Evolutionary conservation across 495 filamentous ascomycete species (phyloP), one percentile per base, ranked within the genome.

Genomic region (Xanthoparmelia taractica): DNA sequence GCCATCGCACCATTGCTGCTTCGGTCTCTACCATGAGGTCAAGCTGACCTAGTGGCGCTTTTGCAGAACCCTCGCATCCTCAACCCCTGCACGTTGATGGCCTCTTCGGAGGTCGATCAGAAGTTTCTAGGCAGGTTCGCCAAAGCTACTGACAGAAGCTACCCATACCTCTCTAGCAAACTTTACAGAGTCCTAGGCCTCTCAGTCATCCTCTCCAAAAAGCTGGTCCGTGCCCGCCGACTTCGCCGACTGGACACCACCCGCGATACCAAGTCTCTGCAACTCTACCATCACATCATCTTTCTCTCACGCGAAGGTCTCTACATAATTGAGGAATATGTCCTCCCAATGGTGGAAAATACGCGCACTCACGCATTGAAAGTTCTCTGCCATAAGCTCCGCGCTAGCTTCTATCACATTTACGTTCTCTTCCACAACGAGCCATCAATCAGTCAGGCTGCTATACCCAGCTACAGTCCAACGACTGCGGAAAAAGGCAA

Each of bases 271-370:
- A 89, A 90, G 67, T 89, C 90, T 1, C 81, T 96, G 10, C 85
- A 93, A 67, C 79, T 91, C 7, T 73, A 81, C 45, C 92, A 96
- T 70, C 88, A 94, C 67, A 97, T 97, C 70, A 85, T 97, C 61
- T 98, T 92, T 91, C 85, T 97, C 45, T 87, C 94, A 2, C 86
- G 93, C 8, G 95, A 98, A 76, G 94, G 94, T 8, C 79, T 97
- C 0, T 79, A 88, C 13, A 86, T 97, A 65, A 76, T 96, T 18
- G 90, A 96, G 74, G 83, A 90, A 71, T 92, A 88, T 70, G 85
- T 98, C 47, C 75, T 96, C 7, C 92, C 92, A 2, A 84, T 89
- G 80, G 84, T 92, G 0, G 78, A 82, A 31, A 77, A 80, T 45
- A 56, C 54, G 34, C 86, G 84, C 67, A 74, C 85, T 68, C 63